Evolutionary conservation across 176 grass and related monocot species (phyloP).

Genomic region (Paspalum notatum): DNA sequence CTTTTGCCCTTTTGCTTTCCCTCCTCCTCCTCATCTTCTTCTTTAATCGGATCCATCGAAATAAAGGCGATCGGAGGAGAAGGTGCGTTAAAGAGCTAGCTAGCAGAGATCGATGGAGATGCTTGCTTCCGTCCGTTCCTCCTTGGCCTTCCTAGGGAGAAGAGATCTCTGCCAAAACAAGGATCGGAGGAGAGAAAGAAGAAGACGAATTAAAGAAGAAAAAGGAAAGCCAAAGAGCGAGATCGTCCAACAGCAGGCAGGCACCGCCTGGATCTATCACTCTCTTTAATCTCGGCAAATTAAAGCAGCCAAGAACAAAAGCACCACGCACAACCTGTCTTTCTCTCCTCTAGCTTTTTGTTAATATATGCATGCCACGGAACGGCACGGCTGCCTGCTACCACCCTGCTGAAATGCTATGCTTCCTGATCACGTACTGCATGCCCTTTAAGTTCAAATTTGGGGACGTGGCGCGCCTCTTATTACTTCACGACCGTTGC

Average conservation of each 20-base stretch:
- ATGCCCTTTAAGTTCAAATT: constrained; percentile 15
- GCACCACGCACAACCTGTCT: not conserved
- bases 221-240: too few relatives aligned
- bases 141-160: not conserved
- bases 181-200: not conserved
- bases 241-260: too few relatives aligned
- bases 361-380: constrained; percentile 23
- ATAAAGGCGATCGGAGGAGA: too few relatives aligned
- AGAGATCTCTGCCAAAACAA: too few relatives aligned
- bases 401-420: not conserved
- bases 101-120: too few relatives aligned
- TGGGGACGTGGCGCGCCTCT: not conserved
- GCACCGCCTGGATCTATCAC: not conserved
- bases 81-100: too few relatives aligned
- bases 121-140: too few relatives aligned
- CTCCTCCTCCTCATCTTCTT: not conserved
- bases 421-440: not conserved
- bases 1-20: not conserved
- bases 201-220: too few relatives aligned
- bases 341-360: constrained; percentile 39
- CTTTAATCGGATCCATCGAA: not conserved
- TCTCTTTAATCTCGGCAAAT: constrained; percentile 45
- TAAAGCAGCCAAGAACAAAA: not conserved
- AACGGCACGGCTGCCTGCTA: too few relatives aligned
- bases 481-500: too few relatives aligned